phyloP scores from a whole-genome alignment of 169 alveolate genomes.

The Ophryocystis elektroscirrha region DNA sequence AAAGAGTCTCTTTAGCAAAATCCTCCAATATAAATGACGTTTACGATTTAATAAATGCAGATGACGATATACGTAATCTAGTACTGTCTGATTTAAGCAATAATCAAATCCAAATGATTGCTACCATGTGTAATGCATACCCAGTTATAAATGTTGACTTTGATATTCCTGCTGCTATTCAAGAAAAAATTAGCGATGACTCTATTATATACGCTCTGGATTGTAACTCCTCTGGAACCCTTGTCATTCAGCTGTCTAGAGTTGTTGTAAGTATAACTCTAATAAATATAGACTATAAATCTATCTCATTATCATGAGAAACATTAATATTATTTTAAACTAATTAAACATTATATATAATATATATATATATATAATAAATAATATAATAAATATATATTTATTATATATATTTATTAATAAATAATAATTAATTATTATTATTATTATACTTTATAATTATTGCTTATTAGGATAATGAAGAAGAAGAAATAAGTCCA shows the following conservation, averaged over 20 bases:
- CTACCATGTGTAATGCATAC: constrained; percentile 56
- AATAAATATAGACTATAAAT: constrained; percentile 21
- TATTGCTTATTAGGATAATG: constrained; percentile 17
- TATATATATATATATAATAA: constrained; percentile 26
- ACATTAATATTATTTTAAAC: background rate
- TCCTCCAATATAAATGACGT: background rate
- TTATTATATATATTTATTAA: constrained; percentile 14
- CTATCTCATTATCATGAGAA: no score
- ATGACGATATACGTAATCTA: constrained; percentile 67
- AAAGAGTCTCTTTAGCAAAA: background rate
- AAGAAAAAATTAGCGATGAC: constrained; percentile 9
- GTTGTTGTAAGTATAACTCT: constrained; percentile 2
- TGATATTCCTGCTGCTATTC: constrained; percentile 6
- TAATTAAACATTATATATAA: no score
- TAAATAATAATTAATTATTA: constrained; percentile 7
- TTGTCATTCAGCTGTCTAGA: constrained; percentile 6
- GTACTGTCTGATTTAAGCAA: constrained; percentile 43
- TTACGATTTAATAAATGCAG: constrained; percentile 59
- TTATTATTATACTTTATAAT: constrained; percentile 9
- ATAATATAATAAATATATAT: constrained; percentile 18
- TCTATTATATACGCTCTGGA: constrained; percentile 13
- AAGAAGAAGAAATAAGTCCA: constrained; percentile 45
- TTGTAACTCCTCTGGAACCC: constrained; percentile 15
- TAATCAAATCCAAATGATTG: constrained; percentile 47
- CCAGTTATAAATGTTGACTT: constrained; percentile 51